phyloP scores from a whole-genome alignment of 345 rosid genomes.

The Clausena lansium region DNA sequence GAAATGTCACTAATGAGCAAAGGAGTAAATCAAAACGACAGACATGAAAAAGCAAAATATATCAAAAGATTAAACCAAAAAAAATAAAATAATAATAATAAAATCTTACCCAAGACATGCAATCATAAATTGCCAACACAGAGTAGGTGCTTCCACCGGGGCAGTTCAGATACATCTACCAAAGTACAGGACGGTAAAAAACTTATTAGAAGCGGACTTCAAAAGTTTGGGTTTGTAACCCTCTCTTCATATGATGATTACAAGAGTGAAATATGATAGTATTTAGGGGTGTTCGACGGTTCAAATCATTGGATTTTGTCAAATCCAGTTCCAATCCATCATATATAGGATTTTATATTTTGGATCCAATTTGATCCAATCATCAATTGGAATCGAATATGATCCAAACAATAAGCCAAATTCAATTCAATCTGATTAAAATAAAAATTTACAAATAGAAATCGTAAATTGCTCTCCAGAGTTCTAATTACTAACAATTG shows the following conservation, averaged over 20 bases:
- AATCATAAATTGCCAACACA: constrained; percentile 87
- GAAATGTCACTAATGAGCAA: not conserved
- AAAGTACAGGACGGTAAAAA: constrained; percentile 16
- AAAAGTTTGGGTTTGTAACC: not conserved
- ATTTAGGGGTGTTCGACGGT: no score
- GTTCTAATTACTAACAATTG: no score
- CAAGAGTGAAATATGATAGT: not conserved
- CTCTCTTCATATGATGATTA: not conserved
- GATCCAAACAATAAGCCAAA: no score
- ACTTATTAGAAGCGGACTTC: not conserved
- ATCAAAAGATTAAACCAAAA: not conserved
- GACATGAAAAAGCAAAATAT: not conserved
- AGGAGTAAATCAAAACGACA: not conserved
- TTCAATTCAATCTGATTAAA: no score
- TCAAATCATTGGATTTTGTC: no score
- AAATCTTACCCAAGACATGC: constrained; percentile 89
- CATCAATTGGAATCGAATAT: no score
- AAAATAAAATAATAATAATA: not conserved
- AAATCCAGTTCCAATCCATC: no score
- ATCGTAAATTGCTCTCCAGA: no score
- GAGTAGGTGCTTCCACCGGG: constrained; percentile 95
- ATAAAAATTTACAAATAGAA: no score
- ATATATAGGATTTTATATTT: no score
- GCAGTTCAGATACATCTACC: constrained; percentile 81
- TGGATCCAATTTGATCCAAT: no score